Base-by-base conservation (phyloP, 2,329 filamentous ascomycete species). In the Apiospora sp. region DNA sequence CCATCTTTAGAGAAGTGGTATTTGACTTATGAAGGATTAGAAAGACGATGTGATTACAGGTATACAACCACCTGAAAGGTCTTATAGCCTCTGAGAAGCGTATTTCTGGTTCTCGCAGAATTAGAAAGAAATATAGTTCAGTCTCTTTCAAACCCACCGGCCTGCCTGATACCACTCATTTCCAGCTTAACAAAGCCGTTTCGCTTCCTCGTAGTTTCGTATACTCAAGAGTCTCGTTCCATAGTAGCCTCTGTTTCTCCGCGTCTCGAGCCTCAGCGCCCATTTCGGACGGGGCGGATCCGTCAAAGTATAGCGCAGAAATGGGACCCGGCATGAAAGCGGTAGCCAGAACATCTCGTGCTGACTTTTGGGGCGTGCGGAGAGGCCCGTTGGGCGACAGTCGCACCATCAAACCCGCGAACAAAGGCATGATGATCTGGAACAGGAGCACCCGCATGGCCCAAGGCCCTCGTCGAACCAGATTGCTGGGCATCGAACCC, bases 391-490 rank as follows among this genome's bases (percentile, higher is more conserved):
- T 73, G 54, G 73, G 72, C 10, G 27, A n/a, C 10, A 73, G 44
- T 43, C 71, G 72, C 34, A 64, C 54, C 5, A 68, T 19, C 14
- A 73, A 30, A 22, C 64, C 30, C 16, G 67, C 72, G 22, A 73
- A 22, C 2, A 34, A 12, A n/a, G 69, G 71, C 14, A 71, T 58
- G 41, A 74, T 37, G 22, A 74, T 30, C 49, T 67, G 12, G 61
- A 4, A 37, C 30, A 71, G 27, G 6, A 73, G 8, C 22, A 72
- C 43, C 12, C 73, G 72, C 16, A 76, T 77, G 48, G 73, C 16
- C 72, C 75, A 78, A 22, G 74, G 72, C n/a, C 71, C 70, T 19
- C 58, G 73, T 0, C 76, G 76, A n/a, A 34, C 48, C 2, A 76
- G 34, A 44, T 71, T 71, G 16, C 72, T 77, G 43, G 72, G 54